Conservation (phyloP, 1,139 yeast species). For the Geotrichum australiense region DNA sequence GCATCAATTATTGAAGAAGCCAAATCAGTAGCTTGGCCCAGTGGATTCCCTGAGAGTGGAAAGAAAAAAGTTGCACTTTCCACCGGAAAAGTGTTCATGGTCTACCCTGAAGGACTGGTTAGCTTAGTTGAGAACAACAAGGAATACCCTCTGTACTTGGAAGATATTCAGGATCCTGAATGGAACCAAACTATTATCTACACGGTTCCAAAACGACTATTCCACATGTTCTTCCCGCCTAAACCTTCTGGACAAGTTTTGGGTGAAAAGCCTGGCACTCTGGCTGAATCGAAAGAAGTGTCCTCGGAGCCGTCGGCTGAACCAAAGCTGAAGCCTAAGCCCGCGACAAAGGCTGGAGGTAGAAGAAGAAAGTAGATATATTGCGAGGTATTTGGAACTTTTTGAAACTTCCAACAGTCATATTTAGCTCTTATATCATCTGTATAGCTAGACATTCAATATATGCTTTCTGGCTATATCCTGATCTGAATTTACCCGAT, state of each 20-base stretch:
- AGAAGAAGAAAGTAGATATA: slow-evolving; percentile 21
- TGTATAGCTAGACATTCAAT: no score
- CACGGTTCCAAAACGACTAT: slow-evolving; percentile 37
- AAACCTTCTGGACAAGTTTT: slow-evolving; percentile 14
- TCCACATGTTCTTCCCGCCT: slow-evolving; percentile 12
- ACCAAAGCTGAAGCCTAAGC: slow-evolving; percentile 18
- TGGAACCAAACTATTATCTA: slow-evolving; percentile 52
- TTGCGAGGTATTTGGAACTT: not conserved
- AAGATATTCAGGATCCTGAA: slow-evolving; percentile 40
- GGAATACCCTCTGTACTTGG: slow-evolving; percentile 32
- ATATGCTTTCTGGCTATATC: no score
- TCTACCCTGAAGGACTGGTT: slow-evolving; percentile 65
- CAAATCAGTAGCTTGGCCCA: slow-evolving; percentile 44
- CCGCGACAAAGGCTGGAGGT: slow-evolving; percentile 27
- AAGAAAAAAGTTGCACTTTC: slow-evolving; percentile 35
- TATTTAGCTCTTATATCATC: no score
- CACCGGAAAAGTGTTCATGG: slow-evolving; percentile 54
- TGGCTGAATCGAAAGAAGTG: slow-evolving; percentile 2
- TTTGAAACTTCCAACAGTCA: no score
- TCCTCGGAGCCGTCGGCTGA: slow-evolving; percentile 1
- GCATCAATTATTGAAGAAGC: slow-evolving; percentile 32
- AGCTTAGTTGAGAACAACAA: slow-evolving; percentile 49
- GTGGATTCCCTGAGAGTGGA: slow-evolving; percentile 28
- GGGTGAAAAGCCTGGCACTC: slow-evolving; percentile 2
- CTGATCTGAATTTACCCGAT: no score